phyloP scores from a whole-genome alignment of 2,329 filamentous ascomycete species.

The Aspergillus niger region DNA sequence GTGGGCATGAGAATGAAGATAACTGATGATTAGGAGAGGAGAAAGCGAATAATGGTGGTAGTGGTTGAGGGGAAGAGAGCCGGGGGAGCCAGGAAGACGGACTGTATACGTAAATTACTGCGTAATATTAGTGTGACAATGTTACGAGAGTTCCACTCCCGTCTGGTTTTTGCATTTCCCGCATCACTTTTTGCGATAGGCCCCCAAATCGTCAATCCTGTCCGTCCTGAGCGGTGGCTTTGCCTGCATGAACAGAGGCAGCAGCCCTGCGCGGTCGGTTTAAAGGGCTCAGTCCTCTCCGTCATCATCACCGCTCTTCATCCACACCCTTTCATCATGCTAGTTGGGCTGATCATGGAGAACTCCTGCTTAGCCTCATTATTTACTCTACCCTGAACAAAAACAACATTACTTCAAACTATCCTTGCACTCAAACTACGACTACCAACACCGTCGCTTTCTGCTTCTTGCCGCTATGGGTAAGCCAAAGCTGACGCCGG shows the following conservation, averaged over 20 bases:
- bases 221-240: not conserved
- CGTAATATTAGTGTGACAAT: not conserved
- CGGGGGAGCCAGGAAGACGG: not conserved
- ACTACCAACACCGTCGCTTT: not conserved
- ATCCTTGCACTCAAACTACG: not conserved
- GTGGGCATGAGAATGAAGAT: slow-evolving; percentile 44
- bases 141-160: not conserved
- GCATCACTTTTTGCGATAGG: not conserved
- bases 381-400: not conserved
- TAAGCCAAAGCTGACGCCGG: not conserved
- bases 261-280: not conserved
- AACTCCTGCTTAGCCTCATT: not conserved
- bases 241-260: not conserved
- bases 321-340: not conserved
- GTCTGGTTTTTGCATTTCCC: not conserved
- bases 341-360: not conserved
- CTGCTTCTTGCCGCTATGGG: slow-evolving; percentile 4
- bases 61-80: not conserved
- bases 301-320: slow-evolving; percentile 1
- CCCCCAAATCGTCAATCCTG: not conserved
- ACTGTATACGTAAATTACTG: not conserved
- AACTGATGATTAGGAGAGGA: not conserved
- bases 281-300: not conserved
- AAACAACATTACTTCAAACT: not conserved
- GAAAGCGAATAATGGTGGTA: no score